Conservation (phyloP, 2,329 filamentous ascomycete species). For the Penicillium sp. region DNA sequence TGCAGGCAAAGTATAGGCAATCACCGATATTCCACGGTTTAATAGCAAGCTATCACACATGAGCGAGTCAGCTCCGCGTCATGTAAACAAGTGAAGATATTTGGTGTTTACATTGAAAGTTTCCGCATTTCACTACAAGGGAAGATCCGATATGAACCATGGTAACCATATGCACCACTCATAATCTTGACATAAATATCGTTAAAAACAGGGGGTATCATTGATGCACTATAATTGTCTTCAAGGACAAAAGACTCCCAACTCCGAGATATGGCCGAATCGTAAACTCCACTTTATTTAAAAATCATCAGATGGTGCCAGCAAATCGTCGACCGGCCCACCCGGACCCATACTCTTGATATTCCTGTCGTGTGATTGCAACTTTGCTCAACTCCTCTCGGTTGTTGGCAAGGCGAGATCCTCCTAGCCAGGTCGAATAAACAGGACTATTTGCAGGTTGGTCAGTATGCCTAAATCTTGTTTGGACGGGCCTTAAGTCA, state of each 20-base stretch:
- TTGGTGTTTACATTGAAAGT: not conserved
- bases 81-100: not conserved
- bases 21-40: not conserved
- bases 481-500: not conserved
- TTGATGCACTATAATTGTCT: conserved; percentile 15
- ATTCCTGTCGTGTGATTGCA: conserved; percentile 83
- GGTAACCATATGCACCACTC: not conserved
- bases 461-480: conserved; percentile 6
- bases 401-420: conserved; percentile 73
- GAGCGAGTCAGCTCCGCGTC: conserved; percentile 1
- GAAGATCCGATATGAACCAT: not conserved
- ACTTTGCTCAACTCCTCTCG: conserved; percentile 63
- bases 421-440: conserved; percentile 81
- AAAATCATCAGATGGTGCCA: conserved; percentile 26
- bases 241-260: conserved; percentile 2
- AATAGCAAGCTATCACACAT: not conserved
- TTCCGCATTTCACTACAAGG: not conserved
- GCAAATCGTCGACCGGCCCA: conserved; percentile 76
- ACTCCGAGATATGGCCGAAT: conserved; percentile 10
- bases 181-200: not conserved
- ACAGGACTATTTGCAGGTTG: conserved; percentile 57
- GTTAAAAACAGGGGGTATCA: conserved; percentile 26
- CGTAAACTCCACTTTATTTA: not conserved
- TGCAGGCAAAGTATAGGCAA: not conserved
- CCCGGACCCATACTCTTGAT: conserved; percentile 77